These are phyloP conservation scores for Coniella vitis DNA, from an alignment of 2,329 filamentous ascomycete species.

Conservation along the genomic window DNA sequence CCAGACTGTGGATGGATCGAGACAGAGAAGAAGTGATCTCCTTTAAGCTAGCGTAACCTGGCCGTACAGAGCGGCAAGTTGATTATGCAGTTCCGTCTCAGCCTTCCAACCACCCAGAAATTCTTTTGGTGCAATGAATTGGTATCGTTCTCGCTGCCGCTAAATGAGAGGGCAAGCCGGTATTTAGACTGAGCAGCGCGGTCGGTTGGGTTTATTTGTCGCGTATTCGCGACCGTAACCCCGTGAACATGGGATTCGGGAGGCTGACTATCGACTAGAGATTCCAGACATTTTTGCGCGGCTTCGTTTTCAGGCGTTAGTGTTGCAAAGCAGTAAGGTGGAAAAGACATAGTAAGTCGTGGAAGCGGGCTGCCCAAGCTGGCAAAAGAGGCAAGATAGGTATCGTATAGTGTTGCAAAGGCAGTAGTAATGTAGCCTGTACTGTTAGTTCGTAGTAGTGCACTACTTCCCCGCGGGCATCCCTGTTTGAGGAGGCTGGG, in stretches of 20 bases:
- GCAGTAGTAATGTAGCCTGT: no score
- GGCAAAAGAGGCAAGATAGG: neutral
- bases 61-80: neutral
- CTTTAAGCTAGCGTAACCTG: neutral
- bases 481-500: no score
- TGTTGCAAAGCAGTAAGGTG: neutral
- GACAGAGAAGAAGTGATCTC: neutral
- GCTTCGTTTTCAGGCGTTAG: constrained; percentile 2
- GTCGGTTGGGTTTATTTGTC: neutral
- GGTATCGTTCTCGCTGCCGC: no score
- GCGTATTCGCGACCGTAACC: neutral
- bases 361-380: neutral
- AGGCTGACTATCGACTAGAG: neutral
- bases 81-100: neutral
- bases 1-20: neutral
- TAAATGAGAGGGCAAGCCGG: constrained; percentile 2
- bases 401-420: no score
- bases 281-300: constrained; percentile 1
- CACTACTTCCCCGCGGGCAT: no score
- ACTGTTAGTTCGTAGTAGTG: no score
- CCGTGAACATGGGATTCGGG: no score
- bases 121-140: neutral
- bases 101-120: neutral
- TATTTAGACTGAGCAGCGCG: neutral
- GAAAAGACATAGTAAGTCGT: neutral